Percentiles rank a stretch among this genome's conserved stretches.
Evolutionary conservation across 306 rosid species (phyloP).

Genomic region (Prunus dulcis): DNA sequence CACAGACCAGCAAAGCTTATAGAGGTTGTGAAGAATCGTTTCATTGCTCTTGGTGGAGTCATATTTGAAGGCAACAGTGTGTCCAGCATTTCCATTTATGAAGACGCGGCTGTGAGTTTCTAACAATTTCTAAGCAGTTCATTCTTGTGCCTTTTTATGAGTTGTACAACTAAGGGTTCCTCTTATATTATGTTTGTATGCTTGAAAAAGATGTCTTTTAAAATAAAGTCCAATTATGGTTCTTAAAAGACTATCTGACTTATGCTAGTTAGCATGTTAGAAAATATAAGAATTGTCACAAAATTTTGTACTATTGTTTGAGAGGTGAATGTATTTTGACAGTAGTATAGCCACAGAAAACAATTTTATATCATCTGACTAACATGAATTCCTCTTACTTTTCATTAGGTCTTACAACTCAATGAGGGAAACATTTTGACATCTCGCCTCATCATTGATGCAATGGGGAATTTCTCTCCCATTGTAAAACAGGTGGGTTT

Average conservation of each 20-base stretch:
- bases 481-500: constrained; percentile 76
- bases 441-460: constrained; percentile 77
- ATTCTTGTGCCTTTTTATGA: constrained; percentile 17
- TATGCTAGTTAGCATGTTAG: background rate
- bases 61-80: constrained; percentile 63
- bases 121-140: constrained; percentile 18
- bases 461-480: constrained; percentile 98
- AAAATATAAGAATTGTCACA: background rate
- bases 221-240: background rate
- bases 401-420: constrained; percentile 57
- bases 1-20: constrained; percentile 75
- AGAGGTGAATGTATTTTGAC: background rate
- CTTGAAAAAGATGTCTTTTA: constrained; percentile 1
- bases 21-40: constrained; percentile 78
- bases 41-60: constrained; percentile 77
- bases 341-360: background rate
- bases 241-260: background rate
- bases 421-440: constrained; percentile 60
- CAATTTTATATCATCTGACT: background rate
- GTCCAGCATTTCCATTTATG: constrained; percentile 57
- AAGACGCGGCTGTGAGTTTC: constrained; percentile 84
- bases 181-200: background rate
- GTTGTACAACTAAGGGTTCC: background rate
- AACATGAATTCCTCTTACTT: background rate
- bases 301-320: background rate